Evolutionary conservation across 306 rosid genomes (phyloP), one percentile per base, ranked within the genome.

Genomic region (Castanea crenata): DNA sequence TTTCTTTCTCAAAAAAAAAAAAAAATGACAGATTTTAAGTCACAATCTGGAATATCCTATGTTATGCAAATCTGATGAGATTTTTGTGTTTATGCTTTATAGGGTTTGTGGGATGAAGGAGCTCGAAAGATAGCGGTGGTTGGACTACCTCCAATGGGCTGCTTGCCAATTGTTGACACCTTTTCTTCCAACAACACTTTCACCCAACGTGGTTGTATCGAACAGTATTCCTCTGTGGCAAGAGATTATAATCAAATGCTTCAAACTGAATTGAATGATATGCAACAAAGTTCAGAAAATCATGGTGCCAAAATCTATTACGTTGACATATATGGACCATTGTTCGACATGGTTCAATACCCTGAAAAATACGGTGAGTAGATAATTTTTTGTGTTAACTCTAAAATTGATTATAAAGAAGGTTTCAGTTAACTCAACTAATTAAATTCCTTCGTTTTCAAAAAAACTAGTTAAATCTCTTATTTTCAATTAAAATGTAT

Each of bases 61-160:
- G 31, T 62, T 25, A 69, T 38, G 51, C 51, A 9, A 31, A 69
- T 35, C 5, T 8, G 7, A 35, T 35, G 55, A 35, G 6, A 19
- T 38, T 16, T 31, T 9, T 35, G 6, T 15, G 14, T 10, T 75
- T 62, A 41, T 41, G 46, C 11, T 41, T 41, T 41, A 55, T 1
- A 90, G 97, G 85, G 54, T n/a, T 82, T 92, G 59, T 82, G 85
- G 87, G 86, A 68, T 13, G 97, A 90, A 71, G 97, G 97, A 4
- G 97, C 88, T 3, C 32, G 79, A 34, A 89, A 58, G 74, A 83
- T 90, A 38, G 87, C 76, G 59, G 76, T 92, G 16, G 81, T 29
- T 10, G 97, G 97, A 77, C 77, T 89, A 49, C 91, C 95, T 77
- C 91, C 97, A 10, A 77, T 92, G 84, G 97, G 97, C 38, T 92